Evolutionary conservation across 441 rosid species (phyloP).

Genomic region (Populus hybrid): DNA sequence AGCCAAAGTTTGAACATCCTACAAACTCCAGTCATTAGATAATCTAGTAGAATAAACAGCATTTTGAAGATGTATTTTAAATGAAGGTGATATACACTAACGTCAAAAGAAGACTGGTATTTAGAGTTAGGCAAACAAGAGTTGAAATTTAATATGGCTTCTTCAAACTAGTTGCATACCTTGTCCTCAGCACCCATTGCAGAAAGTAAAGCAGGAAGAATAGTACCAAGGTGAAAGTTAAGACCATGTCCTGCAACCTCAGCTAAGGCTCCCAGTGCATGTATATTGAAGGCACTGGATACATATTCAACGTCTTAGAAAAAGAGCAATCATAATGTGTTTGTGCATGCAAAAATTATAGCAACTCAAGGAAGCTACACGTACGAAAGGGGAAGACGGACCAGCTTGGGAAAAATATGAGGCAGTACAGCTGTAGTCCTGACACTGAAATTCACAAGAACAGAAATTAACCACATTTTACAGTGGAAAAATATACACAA

Average conservation of each 20-base stretch:
- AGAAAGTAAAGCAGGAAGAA: constrained; percentile 94
- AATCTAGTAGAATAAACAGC: constrained; percentile 8
- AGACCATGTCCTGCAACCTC: constrained; percentile 99
- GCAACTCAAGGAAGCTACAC: constrained; percentile 31
- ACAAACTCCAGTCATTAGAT: constrained; percentile 20
- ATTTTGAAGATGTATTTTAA: background rate
- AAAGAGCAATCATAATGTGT: background rate
- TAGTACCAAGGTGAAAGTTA: constrained; percentile 77
- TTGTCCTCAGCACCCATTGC: constrained; percentile 78
- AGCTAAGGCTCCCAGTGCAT: constrained; percentile 97
- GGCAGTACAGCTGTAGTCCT: constrained; percentile 97
- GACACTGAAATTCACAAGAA: constrained; percentile 58
- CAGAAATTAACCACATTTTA: constrained; percentile 13
- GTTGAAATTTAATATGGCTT: background rate
- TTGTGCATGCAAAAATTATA: background rate
- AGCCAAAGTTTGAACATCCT: constrained; percentile 23
- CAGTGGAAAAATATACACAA: constrained; percentile 10
- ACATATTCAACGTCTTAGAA: constrained; percentile 14
- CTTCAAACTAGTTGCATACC: constrained; percentile 7
- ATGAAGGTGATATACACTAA: too few species aligned
- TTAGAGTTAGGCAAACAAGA: background rate
- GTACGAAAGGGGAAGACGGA: constrained; percentile 93
- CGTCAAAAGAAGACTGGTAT: background rate
- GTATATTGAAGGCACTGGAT: constrained; percentile 92
- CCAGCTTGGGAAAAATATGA: constrained; percentile 97